phyloP scores from a whole-genome alignment of 768 basidiomycete genomes.

The Paxillus rubicundulus region DNA sequence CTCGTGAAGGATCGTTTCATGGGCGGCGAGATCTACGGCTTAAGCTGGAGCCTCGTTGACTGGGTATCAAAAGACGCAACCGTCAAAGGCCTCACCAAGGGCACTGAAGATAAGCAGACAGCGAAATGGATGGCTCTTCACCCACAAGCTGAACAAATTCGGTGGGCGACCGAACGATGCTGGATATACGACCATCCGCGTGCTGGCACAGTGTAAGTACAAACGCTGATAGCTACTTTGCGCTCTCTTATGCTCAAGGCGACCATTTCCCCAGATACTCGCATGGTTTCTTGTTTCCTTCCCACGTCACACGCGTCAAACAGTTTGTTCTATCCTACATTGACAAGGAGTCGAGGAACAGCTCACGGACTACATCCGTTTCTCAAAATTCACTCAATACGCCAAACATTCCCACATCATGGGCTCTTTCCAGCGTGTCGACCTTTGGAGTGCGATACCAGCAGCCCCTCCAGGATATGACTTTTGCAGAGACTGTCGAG shows the following conservation, averaged over 20 bases:
- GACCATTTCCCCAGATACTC: constrained; percentile 61
- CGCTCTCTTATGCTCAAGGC: constrained; percentile 4
- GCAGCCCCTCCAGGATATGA: constrained; percentile 65
- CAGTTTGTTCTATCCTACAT: constrained; percentile 52
- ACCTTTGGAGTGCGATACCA: constrained; percentile 78
- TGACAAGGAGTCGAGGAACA: constrained; percentile 41
- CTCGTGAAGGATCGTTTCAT: constrained; percentile 92
- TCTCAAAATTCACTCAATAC: constrained; percentile 18
- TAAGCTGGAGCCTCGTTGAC: constrained; percentile 84
- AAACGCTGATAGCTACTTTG: not conserved
- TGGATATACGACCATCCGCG: constrained; percentile 99
- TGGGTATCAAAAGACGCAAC: constrained; percentile 79
- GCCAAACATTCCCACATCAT: constrained; percentile 42
- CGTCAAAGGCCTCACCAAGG: constrained; percentile 64
- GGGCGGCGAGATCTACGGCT: constrained; percentile 91
- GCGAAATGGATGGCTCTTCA: constrained; percentile 90
- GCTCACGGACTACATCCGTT: constrained; percentile 29
- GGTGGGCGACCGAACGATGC: constrained; percentile 91
- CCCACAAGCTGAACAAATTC: constrained; percentile 71
- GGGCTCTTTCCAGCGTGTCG: constrained; percentile 82
- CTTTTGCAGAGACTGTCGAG: constrained; percentile 72
- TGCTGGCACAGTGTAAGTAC: constrained; percentile 82
- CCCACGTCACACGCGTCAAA: constrained; percentile 72
- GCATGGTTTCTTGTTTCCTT: constrained; percentile 94
- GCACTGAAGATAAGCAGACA: constrained; percentile 92